Conservation (phyloP, 768 basidiomycete genomes). For the Tulasnella sp. region DNA sequence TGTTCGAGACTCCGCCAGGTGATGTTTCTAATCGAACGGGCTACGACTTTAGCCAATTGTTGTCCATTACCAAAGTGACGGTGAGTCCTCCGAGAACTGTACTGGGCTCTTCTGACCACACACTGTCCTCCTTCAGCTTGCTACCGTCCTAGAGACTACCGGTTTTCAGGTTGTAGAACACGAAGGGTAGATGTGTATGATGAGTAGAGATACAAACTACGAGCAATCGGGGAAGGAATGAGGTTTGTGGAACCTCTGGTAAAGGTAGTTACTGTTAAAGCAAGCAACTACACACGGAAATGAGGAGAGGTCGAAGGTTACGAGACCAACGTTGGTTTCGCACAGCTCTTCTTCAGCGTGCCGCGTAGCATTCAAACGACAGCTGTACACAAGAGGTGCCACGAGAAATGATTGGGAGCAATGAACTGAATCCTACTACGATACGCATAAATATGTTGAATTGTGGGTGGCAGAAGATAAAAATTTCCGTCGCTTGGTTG, state of each 20-base stretch:
- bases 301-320: background rate
- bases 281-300: background rate
- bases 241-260: background rate
- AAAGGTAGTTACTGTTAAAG: background rate
- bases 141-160: slow-evolving; percentile 57
- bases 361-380: background rate
- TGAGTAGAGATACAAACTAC: background rate
- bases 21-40: slow-evolving; percentile 69
- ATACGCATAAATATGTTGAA: too few relatives aligned
- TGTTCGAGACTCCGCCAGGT: slow-evolving; percentile 31
- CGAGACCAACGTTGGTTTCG: slow-evolving; percentile 1
- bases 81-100: slow-evolving; percentile 28
- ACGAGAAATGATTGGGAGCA: too few relatives aligned
- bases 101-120: background rate
- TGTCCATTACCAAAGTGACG: slow-evolving; percentile 78
- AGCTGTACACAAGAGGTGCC: slow-evolving; percentile 4
- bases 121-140: slow-evolving; percentile 33
- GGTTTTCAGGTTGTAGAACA: slow-evolving; percentile 25
- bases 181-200: too few relatives aligned
- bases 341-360: slow-evolving; percentile 3
- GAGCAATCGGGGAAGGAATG: background rate
- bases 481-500: too few relatives aligned
- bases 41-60: slow-evolving; percentile 73
- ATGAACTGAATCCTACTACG: too few relatives aligned
- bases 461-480: too few relatives aligned